These are phyloP conservation scores for Fusarium circinatum DNA, from an alignment of 2,329 filamentous ascomycete species.

Conservation along the genomic window DNA sequence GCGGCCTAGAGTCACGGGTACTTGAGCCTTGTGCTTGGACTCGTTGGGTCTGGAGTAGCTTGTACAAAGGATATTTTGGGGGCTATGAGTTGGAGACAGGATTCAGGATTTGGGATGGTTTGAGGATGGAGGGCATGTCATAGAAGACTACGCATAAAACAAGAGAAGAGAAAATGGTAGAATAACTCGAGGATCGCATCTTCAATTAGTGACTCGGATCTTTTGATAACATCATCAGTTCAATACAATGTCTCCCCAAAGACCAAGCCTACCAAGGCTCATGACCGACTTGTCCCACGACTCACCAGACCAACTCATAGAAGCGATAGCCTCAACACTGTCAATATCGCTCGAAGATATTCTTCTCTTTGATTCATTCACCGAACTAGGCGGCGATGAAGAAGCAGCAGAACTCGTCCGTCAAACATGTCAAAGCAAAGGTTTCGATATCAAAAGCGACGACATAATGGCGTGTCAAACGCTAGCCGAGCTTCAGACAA, in stretches of 20 bases:
- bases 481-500: conserved; percentile 57
- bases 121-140: conserved; percentile 9
- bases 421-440: conserved; percentile 29
- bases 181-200: not conserved
- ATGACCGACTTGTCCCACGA: conserved; percentile 33
- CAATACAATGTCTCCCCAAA: conserved; percentile 8
- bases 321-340: conserved; percentile 52
- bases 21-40: fast-evolving
- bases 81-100: conserved; percentile 11
- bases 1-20: not conserved
- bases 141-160: not conserved
- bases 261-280: conserved; percentile 37
- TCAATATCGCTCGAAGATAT: conserved; percentile 47
- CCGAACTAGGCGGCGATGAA: conserved; percentile 56
- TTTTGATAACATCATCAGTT: not conserved
- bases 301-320: conserved; percentile 47
- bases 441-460: conserved; percentile 49
- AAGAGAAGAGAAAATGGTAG: not conserved
- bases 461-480: conserved; percentile 57
- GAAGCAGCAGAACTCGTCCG: conserved; percentile 44
- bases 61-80: not conserved
- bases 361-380: conserved; percentile 55
- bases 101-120: conserved; percentile 5
- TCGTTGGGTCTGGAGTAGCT: conserved; percentile 1
- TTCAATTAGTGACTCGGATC: not conserved